Percentiles rank a stretch among this genome's conserved stretches.
Evolutionary conservation across 805 yeast species (phyloP).

Genomic region (Yarrowia deformans): DNA sequence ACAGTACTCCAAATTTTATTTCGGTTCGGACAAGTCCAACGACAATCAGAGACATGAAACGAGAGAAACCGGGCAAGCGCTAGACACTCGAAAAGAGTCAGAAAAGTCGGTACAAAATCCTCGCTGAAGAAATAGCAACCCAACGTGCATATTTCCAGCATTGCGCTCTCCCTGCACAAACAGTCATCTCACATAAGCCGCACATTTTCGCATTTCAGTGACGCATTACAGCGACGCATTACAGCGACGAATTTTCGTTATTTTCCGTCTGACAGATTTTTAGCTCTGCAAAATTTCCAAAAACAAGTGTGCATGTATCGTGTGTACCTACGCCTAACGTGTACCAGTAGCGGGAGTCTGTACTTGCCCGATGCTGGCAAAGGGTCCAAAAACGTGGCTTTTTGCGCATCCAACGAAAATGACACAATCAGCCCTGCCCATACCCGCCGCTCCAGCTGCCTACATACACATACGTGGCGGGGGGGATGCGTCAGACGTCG

Average conservation of each 20-base stretch:
- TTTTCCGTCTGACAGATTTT: neutral
- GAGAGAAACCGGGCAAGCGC: neutral
- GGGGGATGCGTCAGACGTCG: neutral
- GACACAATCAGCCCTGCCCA: neutral
- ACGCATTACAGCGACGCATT: neutral
- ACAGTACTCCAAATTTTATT: neutral
- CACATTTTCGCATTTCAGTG: neutral
- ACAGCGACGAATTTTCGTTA: neutral
- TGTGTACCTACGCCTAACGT: neutral
- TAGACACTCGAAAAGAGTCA: no score
- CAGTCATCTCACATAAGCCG: conserved; percentile 20
- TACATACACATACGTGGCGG: neutral
- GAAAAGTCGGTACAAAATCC: no score
- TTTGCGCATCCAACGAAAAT: neutral
- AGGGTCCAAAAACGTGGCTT: neutral
- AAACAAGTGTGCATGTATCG: no score
- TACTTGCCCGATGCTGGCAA: neutral
- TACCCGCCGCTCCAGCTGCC: neutral
- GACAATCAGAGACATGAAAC: neutral
- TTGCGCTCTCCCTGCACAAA: neutral
- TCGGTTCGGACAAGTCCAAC: conserved; percentile 10
- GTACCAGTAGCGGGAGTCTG: neutral
- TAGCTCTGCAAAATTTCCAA: conserved; percentile 11
- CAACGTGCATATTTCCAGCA: neutral
- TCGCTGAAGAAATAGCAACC: neutral